Evolutionary conservation across 2,329 filamentous ascomycete genomes (phyloP).

Genomic region (Colletotrichum sp.): DNA sequence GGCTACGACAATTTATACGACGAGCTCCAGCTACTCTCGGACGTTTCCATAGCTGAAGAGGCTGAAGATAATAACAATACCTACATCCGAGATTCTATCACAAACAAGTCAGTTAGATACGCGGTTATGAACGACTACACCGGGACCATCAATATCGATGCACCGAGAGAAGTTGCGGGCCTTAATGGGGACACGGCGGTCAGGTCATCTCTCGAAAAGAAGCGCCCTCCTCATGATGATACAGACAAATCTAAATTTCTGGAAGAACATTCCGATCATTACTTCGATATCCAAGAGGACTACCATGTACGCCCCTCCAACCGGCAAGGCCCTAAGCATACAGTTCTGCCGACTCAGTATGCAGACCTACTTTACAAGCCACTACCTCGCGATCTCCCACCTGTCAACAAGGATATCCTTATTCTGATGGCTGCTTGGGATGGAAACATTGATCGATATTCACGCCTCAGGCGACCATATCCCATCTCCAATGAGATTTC

Average conservation of each 20-base stretch:
- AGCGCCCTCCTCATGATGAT: fast-evolving
- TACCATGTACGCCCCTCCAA: not conserved
- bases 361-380: conserved; percentile 29
- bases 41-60: conserved; percentile 41
- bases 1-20: conserved; percentile 37
- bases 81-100: conserved; percentile 36
- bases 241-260: not conserved
- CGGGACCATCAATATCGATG: not conserved
- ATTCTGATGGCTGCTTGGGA: conserved; percentile 40
- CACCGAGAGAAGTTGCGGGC: not conserved
- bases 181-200: not conserved
- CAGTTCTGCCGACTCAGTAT: not conserved
- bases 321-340: not conserved
- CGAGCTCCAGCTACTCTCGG: conserved; percentile 39
- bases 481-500: conserved; percentile 27
- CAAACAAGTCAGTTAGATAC: conserved; percentile 29
- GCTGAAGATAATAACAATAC: conserved; percentile 30
- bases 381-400: conserved; percentile 38
- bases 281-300: not conserved
- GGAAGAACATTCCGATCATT: not conserved
- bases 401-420: conserved; percentile 39
- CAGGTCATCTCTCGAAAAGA: not conserved
- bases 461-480: conserved; percentile 33
- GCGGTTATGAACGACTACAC: conserved; percentile 42
- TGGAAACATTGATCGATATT: conserved; percentile 44